Conservation (phyloP, 1,284 basidiomycete species). For the Irpex sp. region DNA sequence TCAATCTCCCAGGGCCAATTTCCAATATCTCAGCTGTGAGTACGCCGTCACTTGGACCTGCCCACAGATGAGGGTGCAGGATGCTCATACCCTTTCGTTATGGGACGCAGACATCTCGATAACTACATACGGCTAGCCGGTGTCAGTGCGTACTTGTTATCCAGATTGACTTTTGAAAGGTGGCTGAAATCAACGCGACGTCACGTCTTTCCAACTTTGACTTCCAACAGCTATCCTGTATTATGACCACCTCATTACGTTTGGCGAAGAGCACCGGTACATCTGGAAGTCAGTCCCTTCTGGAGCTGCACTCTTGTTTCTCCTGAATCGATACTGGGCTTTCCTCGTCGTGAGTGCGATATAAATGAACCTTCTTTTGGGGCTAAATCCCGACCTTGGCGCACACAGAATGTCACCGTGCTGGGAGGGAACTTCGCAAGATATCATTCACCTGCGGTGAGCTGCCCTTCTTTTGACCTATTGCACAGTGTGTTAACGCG, state of each 20-base stretch:
- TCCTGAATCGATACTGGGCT: slow-evolving; percentile 26
- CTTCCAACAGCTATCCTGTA: slow-evolving; percentile 19
- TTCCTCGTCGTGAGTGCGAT: slow-evolving; percentile 22
- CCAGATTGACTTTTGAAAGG: neutral
- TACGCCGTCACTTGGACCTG: neutral
- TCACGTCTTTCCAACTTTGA: neutral
- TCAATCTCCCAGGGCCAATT: neutral
- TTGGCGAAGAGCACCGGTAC: slow-evolving; percentile 22
- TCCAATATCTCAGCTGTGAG: neutral
- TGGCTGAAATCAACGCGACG: neutral
- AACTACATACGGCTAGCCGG: slow-evolving; percentile 22
- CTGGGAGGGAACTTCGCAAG: slow-evolving; percentile 24
- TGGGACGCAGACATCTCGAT: slow-evolving; percentile 18
- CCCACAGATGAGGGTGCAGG: neutral
- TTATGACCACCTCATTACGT: slow-evolving; percentile 26
- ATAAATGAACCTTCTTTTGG: too few species aligned
- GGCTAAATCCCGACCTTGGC: neutral
- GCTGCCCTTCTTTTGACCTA: neutral
- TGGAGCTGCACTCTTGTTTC: slow-evolving; percentile 18
- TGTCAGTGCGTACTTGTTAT: slow-evolving; percentile 17
- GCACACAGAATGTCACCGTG: slow-evolving; percentile 23
- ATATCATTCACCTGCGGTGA: slow-evolving; percentile 4
- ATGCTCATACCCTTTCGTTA: slow-evolving; percentile 9
- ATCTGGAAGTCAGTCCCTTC: slow-evolving; percentile 22
- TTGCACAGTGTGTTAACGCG: neutral